Evolutionary conservation across 2,329 filamentous ascomycete species (phyloP).

Genomic region (Alternaria infectoria): DNA sequence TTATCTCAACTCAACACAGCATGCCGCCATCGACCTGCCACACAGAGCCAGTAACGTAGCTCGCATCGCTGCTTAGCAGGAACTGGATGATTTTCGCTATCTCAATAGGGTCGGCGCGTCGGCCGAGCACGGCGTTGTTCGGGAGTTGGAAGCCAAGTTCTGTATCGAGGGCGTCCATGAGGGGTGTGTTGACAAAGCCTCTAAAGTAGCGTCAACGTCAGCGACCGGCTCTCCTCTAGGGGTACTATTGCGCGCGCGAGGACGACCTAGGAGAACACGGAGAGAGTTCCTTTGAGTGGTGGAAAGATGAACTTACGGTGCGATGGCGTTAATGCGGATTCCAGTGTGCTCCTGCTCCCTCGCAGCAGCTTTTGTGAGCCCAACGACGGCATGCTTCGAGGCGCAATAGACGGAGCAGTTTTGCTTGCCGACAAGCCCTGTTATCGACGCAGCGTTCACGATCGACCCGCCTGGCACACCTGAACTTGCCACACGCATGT

Average conservation of each 20-base stretch:
- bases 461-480: constrained; percentile 31
- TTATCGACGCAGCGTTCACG: constrained; percentile 56
- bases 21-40: constrained; percentile 25
- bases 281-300: background rate
- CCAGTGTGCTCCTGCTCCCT: constrained; percentile 38
- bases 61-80: constrained; percentile 25
- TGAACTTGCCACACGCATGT: constrained; percentile 41
- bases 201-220: constrained; percentile 5
- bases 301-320: constrained; percentile 44
- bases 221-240: background rate
- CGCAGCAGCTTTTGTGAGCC: constrained; percentile 48
- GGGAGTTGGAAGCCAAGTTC: constrained; percentile 6
- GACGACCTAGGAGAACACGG: background rate
- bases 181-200: constrained; percentile 22
- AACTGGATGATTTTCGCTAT: constrained; percentile 22
- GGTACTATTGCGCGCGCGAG: background rate
- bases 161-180: constrained; percentile 10
- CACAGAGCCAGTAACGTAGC: constrained; percentile 22
- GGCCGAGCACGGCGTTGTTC: constrained; percentile 16
- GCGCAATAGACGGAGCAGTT: constrained; percentile 34
- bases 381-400: constrained; percentile 35
- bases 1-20: constrained; percentile 16
- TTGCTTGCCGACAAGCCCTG: constrained; percentile 48
- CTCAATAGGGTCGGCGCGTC: constrained; percentile 17
- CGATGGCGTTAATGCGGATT: constrained; percentile 50